These are phyloP conservation scores for Claviceps citrina DNA, from an alignment of 2,329 filamentous ascomycete species.

Conservation along the genomic window DNA sequence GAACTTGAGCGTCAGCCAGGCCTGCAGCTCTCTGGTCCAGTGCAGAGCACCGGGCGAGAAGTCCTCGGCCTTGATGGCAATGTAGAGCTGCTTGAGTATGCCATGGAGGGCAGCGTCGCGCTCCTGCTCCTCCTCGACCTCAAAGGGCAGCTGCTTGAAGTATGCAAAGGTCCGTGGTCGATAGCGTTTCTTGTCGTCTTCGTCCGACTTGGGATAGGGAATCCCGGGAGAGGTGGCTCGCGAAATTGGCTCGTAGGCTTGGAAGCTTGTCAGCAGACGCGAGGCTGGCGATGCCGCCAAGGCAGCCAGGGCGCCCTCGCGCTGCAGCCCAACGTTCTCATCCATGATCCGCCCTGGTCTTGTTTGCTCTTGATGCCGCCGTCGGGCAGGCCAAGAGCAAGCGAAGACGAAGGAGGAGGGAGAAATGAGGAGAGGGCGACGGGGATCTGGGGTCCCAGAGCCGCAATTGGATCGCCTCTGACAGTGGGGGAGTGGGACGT, in stretches of 20 bases:
- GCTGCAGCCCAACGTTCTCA: constrained; percentile 22
- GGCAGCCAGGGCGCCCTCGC: constrained; percentile 16
- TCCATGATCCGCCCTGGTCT: constrained; percentile 17
- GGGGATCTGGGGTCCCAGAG: not conserved
- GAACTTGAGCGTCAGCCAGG: constrained; percentile 94
- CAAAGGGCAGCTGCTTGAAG: constrained; percentile 76
- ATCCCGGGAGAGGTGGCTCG: constrained; percentile 72
- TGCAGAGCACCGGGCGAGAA: constrained; percentile 87
- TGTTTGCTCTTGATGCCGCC: not conserved
- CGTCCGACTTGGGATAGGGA: constrained; percentile 34
- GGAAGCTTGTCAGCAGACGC: constrained; percentile 22
- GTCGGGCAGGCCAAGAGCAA: constrained; percentile 1
- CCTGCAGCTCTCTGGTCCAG: constrained; percentile 91
- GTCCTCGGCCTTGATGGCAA: constrained; percentile 80
- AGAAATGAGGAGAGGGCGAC: not conserved
- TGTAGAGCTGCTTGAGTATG: constrained; percentile 87
- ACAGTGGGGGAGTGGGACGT: not conserved
- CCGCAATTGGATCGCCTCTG: not conserved
- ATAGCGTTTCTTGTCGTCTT: constrained; percentile 48
- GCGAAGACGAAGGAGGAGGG: not conserved
- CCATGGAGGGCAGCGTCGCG: constrained; percentile 67
- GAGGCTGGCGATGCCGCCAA: constrained; percentile 18
- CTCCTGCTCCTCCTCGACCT: constrained; percentile 64
- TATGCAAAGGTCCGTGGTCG: constrained; percentile 88
- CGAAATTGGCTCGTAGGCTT: constrained; percentile 54